Evolutionary conservation across 2,329 filamentous ascomycete species (phyloP).

Genomic region (Neoascochyta sp.): DNA sequence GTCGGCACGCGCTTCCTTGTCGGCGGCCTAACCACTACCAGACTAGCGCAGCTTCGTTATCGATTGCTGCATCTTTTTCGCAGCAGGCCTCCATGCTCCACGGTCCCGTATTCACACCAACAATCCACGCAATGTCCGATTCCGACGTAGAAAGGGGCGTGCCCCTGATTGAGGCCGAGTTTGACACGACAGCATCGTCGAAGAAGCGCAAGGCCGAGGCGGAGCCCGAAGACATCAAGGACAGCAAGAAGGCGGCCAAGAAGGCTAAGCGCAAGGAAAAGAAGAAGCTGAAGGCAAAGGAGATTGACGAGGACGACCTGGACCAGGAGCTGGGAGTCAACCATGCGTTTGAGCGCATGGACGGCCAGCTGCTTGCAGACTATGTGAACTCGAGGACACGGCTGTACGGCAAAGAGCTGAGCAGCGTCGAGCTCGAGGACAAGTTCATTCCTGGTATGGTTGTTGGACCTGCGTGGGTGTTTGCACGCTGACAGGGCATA

Average conservation of each 20-base stretch:
- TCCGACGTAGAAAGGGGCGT: constrained; percentile 43
- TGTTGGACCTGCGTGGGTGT: neutral
- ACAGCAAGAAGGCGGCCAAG: constrained; percentile 35
- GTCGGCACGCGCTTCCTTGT: too few species aligned
- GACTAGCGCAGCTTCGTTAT: constrained; percentile 17
- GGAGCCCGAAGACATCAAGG: constrained; percentile 28
- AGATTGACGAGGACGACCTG: constrained; percentile 60
- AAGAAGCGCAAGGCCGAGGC: constrained; percentile 44
- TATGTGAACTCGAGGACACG: constrained; percentile 76
- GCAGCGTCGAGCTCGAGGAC: constrained; percentile 78
- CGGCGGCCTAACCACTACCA: too few species aligned
- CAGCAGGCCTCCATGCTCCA: constrained; percentile 20
- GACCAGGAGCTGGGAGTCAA: constrained; percentile 61
- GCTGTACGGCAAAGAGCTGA: constrained; percentile 76
- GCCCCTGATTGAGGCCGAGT: constrained; percentile 44
- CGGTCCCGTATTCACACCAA: constrained; percentile 13
- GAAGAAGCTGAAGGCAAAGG: constrained; percentile 56
- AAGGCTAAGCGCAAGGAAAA: constrained; percentile 49
- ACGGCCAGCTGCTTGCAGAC: constrained; percentile 77
- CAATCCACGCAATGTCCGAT: constrained; percentile 42
- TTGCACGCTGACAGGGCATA: constrained; percentile 37
- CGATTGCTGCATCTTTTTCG: constrained; percentile 28
- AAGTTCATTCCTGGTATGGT: constrained; percentile 68
- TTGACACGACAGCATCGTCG: constrained; percentile 29
- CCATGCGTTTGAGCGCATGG: constrained; percentile 75